Conservation (phyloP, 2,329 filamentous ascomycete genomes). For the Rosellinia necatrix region DNA sequence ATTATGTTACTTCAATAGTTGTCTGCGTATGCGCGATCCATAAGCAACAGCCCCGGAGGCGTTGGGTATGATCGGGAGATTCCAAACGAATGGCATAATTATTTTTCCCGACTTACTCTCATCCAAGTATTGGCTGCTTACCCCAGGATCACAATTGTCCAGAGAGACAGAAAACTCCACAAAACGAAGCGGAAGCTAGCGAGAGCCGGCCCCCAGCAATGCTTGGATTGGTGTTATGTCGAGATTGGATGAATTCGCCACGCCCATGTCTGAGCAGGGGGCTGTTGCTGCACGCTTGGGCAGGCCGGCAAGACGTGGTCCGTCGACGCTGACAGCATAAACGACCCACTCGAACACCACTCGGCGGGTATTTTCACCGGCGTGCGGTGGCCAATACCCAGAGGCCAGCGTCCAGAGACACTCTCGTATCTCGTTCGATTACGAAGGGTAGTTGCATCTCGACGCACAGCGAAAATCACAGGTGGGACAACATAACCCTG, state of each 20-base stretch:
- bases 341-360: slow-evolving; percentile 10
- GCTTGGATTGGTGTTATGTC: not conserved
- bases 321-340: slow-evolving; percentile 5
- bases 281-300: slow-evolving; percentile 7
- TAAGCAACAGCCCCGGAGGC: too few relatives aligned
- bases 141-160: slow-evolving; percentile 10
- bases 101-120: not conserved
- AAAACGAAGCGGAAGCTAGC: not conserved
- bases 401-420: not conserved
- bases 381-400: not conserved
- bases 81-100: slow-evolving; percentile 7
- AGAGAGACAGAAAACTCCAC: slow-evolving; percentile 8
- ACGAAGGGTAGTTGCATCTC: slow-evolving; percentile 19
- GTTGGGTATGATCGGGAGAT: slow-evolving; percentile 3
- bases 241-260: slow-evolving; percentile 10
- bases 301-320: slow-evolving; percentile 6
- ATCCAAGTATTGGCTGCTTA: too few relatives aligned
- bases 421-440: slow-evolving; percentile 15
- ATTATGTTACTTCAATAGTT: slow-evolving; percentile 3
- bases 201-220: not conserved
- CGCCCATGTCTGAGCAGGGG: slow-evolving; percentile 17
- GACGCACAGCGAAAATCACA: slow-evolving; percentile 1
- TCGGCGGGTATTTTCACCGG: not conserved
- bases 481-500: not conserved
- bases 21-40: not conserved